Base-by-base conservation (phyloP, 2,329 filamentous ascomycete genomes). In the Pseudogymnoascus sp. region DNA sequence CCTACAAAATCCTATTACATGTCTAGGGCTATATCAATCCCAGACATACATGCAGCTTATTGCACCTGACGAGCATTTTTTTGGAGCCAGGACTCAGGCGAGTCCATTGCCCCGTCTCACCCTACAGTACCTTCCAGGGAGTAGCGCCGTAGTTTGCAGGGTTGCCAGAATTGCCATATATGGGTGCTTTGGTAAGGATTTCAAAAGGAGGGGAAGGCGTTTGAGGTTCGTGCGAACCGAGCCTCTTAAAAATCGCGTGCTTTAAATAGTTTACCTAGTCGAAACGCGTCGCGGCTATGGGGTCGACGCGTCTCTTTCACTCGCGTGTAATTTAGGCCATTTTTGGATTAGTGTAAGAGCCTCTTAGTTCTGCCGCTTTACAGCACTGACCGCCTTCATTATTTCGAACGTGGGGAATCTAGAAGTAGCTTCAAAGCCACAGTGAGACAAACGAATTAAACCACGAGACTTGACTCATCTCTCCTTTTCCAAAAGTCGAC, bases 401-500 rank as follows among this genome's bases (percentile, higher is more conserved):
- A 58, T 58, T 58, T 58, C 37, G 57, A 33, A 39, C 57, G 35
- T 37, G 57, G 57, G 57, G 37, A 58, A 58, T 53, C 47, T 53
- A 30, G 47, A 53, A 35, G 47, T 53, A 53, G 47, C 47, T 53
- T 53, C 47, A 53, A 20, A 53, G 11, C 28, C 25, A 35, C 28
- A 53, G 28, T 53, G 47, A 53, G 28, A 53, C 47, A 53, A 35
- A 35, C 47, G 15, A 53, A 53, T 53, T 35, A 53, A 35, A 33
- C 47, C 28, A 53, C 47, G 28, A 53, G 47, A 33, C 47, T 53
- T 53, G 47, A 53, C 11, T 53, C 47, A 53, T 53, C 47, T 53
- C 47, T 53, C 47, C 47, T 53, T 53, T 53, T 53, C 28, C 28
- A 33, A 53, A 53, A 28, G 28, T 53, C 28, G 47, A 33, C 47